phyloP scores from a whole-genome alignment of 2,329 filamentous ascomycete species.

The Neofusicoccum ribis region DNA sequence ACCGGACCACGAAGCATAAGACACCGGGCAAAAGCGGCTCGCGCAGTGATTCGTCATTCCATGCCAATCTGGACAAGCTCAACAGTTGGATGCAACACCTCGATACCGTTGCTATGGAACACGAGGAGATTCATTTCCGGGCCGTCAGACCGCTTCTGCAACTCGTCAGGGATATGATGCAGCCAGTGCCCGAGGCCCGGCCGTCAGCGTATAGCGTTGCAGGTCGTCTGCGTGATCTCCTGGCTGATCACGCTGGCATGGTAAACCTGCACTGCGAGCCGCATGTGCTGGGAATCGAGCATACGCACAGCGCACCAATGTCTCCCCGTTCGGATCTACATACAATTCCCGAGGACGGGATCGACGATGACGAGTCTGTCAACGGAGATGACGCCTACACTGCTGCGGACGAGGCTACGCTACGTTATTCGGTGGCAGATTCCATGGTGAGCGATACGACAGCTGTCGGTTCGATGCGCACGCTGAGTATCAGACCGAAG shows the following conservation, averaged over 20 bases:
- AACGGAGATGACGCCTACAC: not conserved
- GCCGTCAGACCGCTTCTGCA: slow-evolving; percentile 43
- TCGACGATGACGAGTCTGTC: not conserved
- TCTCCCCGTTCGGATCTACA: slow-evolving; percentile 4
- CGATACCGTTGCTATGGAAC: slow-evolving; percentile 56
- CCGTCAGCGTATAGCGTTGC: slow-evolving; percentile 45
- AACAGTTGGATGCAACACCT: slow-evolving; percentile 66
- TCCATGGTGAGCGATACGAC: slow-evolving; percentile 18
- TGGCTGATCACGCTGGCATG: slow-evolving; percentile 33
- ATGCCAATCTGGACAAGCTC: slow-evolving; percentile 68
- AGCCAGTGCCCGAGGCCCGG: slow-evolving; percentile 40
- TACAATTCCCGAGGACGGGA: slow-evolving; percentile 4
- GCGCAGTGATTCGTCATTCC: slow-evolving; percentile 69
- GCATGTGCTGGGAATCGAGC: not conserved
- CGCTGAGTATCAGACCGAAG: slow-evolving; percentile 14
- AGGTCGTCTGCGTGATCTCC: slow-evolving; percentile 36
- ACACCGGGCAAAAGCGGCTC: slow-evolving; percentile 53
- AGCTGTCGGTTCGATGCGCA: slow-evolving; percentile 11
- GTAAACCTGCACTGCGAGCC: slow-evolving; percentile 35
- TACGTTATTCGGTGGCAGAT: slow-evolving; percentile 13
- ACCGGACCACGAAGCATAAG: slow-evolving; percentile 67
- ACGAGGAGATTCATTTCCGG: slow-evolving; percentile 39
- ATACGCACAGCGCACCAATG: not conserved
- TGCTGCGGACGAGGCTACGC: not conserved
- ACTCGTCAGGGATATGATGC: slow-evolving; percentile 46